Conservation (phyloP, 2,329 filamentous ascomycete genomes). For the Pezicula carpinea region DNA sequence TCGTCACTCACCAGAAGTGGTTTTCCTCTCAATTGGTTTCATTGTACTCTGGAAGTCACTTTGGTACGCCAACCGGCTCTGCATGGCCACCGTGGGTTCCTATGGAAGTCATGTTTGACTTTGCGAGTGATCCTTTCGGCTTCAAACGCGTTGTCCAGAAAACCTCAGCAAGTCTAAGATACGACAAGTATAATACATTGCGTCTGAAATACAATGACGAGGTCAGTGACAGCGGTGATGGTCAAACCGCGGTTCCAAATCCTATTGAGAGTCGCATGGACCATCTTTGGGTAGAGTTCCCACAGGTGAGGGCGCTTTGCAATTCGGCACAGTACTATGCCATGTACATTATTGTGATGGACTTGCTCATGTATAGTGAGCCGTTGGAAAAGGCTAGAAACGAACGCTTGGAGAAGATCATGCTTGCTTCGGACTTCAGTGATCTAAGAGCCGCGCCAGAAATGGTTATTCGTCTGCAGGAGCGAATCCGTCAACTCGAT, state of each 20-base stretch:
- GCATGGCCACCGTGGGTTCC: constrained; percentile 98
- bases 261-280: constrained; percentile 78
- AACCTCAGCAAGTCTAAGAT: constrained; percentile 88
- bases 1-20: constrained; percentile 90
- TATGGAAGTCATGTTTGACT: constrained; percentile 98
- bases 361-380: constrained; percentile 93
- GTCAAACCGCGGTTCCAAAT: constrained; percentile 46
- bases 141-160: constrained; percentile 97
- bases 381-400: constrained; percentile 95
- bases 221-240: constrained; percentile 61
- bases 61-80: constrained; percentile 78
- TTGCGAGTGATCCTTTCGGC: constrained; percentile 88
- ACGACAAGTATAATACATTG: constrained; percentile 97
- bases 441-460: constrained; percentile 90
- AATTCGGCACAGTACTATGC: constrained; percentile 97
- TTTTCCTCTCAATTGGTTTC: constrained; percentile 80
- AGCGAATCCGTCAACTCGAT: constrained; percentile 87
- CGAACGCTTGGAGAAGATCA: constrained; percentile 95
- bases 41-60: constrained; percentile 90
- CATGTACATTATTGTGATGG: constrained; percentile 95
- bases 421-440: constrained; percentile 97
- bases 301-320: constrained; percentile 88
- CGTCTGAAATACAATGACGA: constrained; percentile 97
- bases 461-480: constrained; percentile 87
- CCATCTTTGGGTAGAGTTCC: constrained; percentile 95